Base-by-base conservation (phyloP, 2,329 filamentous ascomycete genomes). In the Neopestalotiopsis clavispora region DNA sequence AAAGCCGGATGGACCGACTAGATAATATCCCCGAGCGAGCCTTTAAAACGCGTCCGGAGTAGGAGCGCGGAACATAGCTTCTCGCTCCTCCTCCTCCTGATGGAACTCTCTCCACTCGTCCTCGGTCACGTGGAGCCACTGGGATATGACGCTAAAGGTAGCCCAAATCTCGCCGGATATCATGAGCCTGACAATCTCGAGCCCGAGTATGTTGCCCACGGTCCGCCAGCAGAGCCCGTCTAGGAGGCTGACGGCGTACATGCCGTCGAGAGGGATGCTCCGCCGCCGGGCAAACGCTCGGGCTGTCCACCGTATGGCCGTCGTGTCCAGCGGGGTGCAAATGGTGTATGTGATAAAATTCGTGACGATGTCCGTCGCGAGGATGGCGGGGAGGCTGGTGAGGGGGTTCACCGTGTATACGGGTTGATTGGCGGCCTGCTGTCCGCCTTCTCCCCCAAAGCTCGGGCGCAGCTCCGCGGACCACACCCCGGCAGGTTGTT, bases 391-490 rank as follows among this genome's bases (percentile, higher is more conserved):
- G 1, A 89, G 79, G 52, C 80, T 81, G 0, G 86, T 87, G 13
- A 90, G 80, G 59, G 83, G 76, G 5, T 84, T 89, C 61, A 85
- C 82, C 14, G 82, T 74, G 68, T 86, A 87, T n/a, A 76, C 72
- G 34, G 72, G 73, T 38, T 73, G 67, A 6, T 81, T 80, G 56
- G 74, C 77, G 23, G 75, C 69, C 76, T 78, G 69, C 74, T 76
- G 73, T 73, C 80, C 60, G 71, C 68, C 42, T 70, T 79, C 72
- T 52, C 74, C 70, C 63, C 77, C 77, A 32, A 79, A 77, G 69
- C 84, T 89, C 2, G 87, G 86, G 0, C 87, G 83, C 20, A 90
- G 76, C 73, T 90, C 88, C 13, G 88, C 87, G 4, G 86, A 87
- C 88, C 88, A 90, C 1, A 87, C 75, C 14, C 86, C 87, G 1